Conservation (phyloP, 75 land plant genomes). For the Selaginella moellendorffii region DNA sequence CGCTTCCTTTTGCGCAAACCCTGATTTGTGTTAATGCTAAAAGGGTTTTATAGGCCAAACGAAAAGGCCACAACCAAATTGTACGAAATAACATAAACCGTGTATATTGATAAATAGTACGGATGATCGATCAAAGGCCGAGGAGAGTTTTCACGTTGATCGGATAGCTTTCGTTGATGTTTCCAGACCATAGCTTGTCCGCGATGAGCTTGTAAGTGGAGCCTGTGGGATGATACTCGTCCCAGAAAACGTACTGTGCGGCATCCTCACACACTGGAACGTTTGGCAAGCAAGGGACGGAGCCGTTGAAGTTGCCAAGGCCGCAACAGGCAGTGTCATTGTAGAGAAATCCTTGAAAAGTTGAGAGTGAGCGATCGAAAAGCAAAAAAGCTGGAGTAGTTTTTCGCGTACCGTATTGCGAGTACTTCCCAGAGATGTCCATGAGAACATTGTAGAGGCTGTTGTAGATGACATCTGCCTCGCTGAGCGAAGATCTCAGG, state of each 20-base stretch:
- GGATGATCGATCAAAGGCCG: no score
- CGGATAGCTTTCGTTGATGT: neutral
- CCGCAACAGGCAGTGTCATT: constrained; percentile 6
- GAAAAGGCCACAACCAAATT: no score
- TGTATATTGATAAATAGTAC: no score
- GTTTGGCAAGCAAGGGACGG: constrained; percentile 5
- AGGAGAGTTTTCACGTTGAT: neutral
- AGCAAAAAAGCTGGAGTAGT: neutral
- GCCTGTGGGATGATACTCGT: constrained; percentile 39
- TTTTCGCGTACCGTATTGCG: neutral
- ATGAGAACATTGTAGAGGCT: neutral
- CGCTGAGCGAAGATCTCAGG: neutral
- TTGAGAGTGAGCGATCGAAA: neutral
- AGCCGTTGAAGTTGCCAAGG: constrained; percentile 1
- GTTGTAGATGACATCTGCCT: neutral
- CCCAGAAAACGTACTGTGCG: constrained; percentile 35
- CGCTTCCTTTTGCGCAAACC: no score
- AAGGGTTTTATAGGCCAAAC: no score
- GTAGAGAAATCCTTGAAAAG: neutral
- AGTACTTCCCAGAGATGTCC: neutral
- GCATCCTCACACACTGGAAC: constrained; percentile 16
- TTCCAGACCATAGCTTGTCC: constrained; percentile 6
- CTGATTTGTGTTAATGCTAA: no score
- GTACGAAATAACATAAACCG: no score
- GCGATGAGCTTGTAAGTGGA: constrained; percentile 3